Evolutionary conservation across 768 basidiomycete species (phyloP).

Genomic region (Pluteus cervinus): DNA sequence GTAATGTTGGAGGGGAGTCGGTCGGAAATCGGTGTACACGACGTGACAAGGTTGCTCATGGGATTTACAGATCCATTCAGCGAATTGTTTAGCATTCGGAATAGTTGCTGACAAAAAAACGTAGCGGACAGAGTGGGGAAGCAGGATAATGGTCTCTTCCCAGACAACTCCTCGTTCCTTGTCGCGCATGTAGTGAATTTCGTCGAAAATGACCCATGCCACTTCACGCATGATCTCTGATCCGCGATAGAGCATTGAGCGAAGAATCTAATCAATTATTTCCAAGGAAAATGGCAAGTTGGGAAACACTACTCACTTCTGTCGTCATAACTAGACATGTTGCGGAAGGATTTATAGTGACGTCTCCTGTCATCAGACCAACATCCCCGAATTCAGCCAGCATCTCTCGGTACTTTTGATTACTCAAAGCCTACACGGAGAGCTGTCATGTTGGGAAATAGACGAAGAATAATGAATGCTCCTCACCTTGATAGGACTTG

Average conservation of each 20-base stretch:
- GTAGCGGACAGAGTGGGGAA: constrained; percentile 94
- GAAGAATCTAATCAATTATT: constrained; percentile 66
- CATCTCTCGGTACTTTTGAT: constrained; percentile 99
- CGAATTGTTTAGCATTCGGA: constrained; percentile 99
- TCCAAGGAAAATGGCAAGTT: background rate
- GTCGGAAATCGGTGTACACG: constrained; percentile 98
- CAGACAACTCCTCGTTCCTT: constrained; percentile 99
- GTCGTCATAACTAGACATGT: constrained; percentile 99
- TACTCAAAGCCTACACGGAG: constrained; percentile 77
- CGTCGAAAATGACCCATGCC: constrained; percentile 99
- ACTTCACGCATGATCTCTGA: constrained; percentile 99
- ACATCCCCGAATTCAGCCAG: constrained; percentile 96
- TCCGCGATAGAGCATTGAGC: constrained; percentile 97
- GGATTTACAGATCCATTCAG: constrained; percentile 97
- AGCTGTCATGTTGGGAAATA: no score
- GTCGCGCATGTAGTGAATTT: constrained; percentile 99
- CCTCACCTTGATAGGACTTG: constrained; percentile 90
- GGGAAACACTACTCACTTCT: constrained; percentile 50
- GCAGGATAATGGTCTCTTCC: constrained; percentile 98
- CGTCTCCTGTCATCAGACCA: constrained; percentile 98
- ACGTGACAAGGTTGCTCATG: constrained; percentile 99
- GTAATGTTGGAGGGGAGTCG: constrained; percentile 96
- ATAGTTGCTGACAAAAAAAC: constrained; percentile 99
- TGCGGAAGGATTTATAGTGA: constrained; percentile 96
- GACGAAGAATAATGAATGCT: no score